A percentile compares a stretch with the other conserved stretches of the same genome.
Conservation (phyloP, 176 grass and related monocot species). For the Oryza rufipogon region DNA sequence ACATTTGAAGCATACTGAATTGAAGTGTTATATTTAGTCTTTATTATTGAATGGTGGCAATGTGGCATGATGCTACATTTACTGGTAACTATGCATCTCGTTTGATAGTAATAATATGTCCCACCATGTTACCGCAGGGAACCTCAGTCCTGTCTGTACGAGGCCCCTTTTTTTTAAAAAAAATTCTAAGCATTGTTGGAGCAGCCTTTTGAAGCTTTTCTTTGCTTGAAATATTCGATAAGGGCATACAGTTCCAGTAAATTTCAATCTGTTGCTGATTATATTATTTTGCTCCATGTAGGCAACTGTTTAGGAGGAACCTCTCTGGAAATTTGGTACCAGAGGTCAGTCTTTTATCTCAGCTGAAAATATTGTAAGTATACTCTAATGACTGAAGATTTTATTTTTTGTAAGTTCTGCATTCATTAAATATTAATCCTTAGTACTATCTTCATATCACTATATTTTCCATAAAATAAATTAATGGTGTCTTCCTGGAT, state of each 20-base stretch:
- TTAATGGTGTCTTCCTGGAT: slow-evolving; percentile 11
- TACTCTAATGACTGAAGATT: slow-evolving; percentile 29
- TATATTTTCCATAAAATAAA: slow-evolving; percentile 11
- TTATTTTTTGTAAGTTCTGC: slow-evolving; percentile 4
- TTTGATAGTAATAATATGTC: neutral
- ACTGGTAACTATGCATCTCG: neutral
- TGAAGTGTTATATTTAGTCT: neutral
- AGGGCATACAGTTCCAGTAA: neutral
- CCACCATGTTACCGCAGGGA: slow-evolving; percentile 1
- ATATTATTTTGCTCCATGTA: slow-evolving; percentile 37
- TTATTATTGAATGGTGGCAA: neutral
- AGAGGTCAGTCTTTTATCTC: slow-evolving; percentile 71
- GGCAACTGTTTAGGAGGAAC: slow-evolving; percentile 81
- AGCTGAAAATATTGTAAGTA: slow-evolving; percentile 85
- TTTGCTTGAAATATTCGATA: neutral
- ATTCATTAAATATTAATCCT: slow-evolving; percentile 17
- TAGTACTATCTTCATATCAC: slow-evolving; percentile 21
- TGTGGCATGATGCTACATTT: neutral
- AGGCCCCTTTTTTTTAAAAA: neutral
- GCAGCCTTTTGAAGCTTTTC: neutral
- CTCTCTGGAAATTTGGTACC: slow-evolving; percentile 83
- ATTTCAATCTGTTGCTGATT: slow-evolving; percentile 17
- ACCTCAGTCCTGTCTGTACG: neutral
- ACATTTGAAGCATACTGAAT: slow-evolving; percentile 6
- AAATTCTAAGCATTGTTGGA: neutral